Evolutionary conservation across 179 eudicot species (phyloP).

Genomic region (Beta corolliflora): DNA sequence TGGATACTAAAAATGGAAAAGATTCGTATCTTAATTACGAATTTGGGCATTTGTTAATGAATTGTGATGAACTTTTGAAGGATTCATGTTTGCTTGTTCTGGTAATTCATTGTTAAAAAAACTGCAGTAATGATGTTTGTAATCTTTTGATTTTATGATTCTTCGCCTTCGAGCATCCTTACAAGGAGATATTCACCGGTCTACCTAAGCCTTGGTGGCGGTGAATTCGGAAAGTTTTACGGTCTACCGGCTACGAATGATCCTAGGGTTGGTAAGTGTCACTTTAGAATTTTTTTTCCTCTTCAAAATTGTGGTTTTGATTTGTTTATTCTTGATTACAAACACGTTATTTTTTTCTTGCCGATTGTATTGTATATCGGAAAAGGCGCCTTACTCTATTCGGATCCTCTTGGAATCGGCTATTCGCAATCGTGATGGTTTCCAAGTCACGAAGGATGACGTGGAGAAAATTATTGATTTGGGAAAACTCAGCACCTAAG

Average conservation of each 20-base stretch:
- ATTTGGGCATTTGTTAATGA: too few species aligned
- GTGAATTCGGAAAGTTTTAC: slow-evolving; percentile 96
- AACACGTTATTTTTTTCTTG: background rate
- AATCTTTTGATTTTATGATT: background rate
- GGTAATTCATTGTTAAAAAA: background rate
- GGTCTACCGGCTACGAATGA: slow-evolving; percentile 90
- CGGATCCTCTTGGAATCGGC: slow-evolving; percentile 86
- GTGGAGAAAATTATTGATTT: slow-evolving; percentile 93
- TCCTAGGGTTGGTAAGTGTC: slow-evolving; percentile 80
- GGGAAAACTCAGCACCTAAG: slow-evolving; percentile 88
- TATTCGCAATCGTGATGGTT: slow-evolving; percentile 84
- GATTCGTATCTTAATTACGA: too few species aligned
- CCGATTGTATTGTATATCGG: slow-evolving; percentile 34
- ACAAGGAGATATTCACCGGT: slow-evolving; percentile 78
- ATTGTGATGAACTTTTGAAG: background rate
- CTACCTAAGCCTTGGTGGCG: slow-evolving; percentile 98
- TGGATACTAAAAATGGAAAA: too few species aligned
- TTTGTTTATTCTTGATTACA: background rate
- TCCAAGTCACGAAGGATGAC: slow-evolving; percentile 74
- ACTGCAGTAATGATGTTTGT: background rate
- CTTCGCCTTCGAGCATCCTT: slow-evolving; percentile 84
- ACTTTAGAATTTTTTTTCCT: background rate
- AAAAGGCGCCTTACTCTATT: slow-evolving; percentile 74
- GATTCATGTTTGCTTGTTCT: background rate
- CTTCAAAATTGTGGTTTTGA: background rate